A percentile compares a stretch with the other conserved stretches of the same genome.
Conservation (phyloP, 2,329 filamentous ascomycete genomes). For the Fusarium buxicola region DNA sequence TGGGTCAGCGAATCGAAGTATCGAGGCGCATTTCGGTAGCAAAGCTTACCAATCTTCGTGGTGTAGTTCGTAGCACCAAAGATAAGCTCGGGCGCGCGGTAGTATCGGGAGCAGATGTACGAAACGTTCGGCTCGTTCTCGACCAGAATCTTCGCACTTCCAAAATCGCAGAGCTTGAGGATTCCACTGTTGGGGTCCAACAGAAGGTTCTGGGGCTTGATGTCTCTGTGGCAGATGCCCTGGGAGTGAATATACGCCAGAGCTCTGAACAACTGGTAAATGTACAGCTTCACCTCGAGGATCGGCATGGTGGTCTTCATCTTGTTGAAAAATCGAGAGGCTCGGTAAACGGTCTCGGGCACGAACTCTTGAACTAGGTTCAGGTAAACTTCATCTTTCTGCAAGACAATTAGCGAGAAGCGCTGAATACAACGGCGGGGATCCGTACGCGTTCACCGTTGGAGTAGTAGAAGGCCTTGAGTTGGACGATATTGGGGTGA, state of each 20-base stretch:
- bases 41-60: constrained; percentile 92
- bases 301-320: constrained; percentile 99
- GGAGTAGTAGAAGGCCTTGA: constrained; percentile 99
- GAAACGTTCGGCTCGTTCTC: constrained; percentile 99
- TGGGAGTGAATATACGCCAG: constrained; percentile 99
- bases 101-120: constrained; percentile 99
- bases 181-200: constrained; percentile 92
- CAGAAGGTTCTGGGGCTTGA: constrained; percentile 98
- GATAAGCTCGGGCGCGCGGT: constrained; percentile 96
- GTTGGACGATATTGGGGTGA: constrained; percentile 97
- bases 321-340: constrained; percentile 99
- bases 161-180: constrained; percentile 98
- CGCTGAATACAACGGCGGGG: neutral
- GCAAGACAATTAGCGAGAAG: constrained; percentile 33
- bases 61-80: constrained; percentile 99
- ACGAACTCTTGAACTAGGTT: constrained; percentile 99
- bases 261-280: constrained; percentile 98
- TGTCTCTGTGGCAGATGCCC: constrained; percentile 98
- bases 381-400: constrained; percentile 99
- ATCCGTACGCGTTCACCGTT: constrained; percentile 91
- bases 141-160: constrained; percentile 97
- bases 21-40: neutral
- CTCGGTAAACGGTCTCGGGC: constrained; percentile 97
- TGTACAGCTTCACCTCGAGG: constrained; percentile 98
- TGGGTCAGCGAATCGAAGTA: constrained; percentile 17